These are phyloP conservation scores for Fusarium lateritium DNA, from an alignment of 2,329 filamentous ascomycete species.

Conservation along the genomic window DNA sequence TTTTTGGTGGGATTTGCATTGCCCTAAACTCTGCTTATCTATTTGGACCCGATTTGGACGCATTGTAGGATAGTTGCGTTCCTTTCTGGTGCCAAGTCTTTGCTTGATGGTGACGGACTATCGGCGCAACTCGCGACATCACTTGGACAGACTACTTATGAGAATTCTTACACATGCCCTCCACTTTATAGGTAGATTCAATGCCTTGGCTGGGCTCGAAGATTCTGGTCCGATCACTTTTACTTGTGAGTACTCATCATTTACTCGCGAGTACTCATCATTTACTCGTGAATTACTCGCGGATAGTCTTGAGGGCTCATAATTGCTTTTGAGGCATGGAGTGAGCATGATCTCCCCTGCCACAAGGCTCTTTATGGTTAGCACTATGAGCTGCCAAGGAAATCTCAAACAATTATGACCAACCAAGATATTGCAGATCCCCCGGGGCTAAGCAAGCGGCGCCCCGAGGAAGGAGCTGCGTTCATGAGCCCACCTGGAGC, in stretches of 20 bases:
- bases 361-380: neutral
- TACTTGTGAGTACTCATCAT: no score
- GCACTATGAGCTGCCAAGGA: neutral
- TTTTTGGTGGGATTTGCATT: neutral
- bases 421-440: neutral
- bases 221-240: no score
- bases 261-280: no score
- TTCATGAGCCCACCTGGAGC: neutral
- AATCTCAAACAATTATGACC: neutral
- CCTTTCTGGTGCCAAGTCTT: neutral
- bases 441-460: neutral
- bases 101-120: neutral
- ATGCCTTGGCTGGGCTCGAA: no score
- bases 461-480: neutral
- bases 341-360: neutral
- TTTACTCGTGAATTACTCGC: neutral
- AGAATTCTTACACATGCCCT: no score
- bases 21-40: neutral
- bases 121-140: no score
- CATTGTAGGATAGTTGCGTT: neutral
- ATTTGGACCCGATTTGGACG: neutral
- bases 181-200: no score
- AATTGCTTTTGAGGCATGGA: neutral
- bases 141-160: no score
- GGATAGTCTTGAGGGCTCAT: neutral